phyloP scores from a whole-genome alignment of 2,329 filamentous ascomycete genomes.

The Cryphonectria parasitica region DNA sequence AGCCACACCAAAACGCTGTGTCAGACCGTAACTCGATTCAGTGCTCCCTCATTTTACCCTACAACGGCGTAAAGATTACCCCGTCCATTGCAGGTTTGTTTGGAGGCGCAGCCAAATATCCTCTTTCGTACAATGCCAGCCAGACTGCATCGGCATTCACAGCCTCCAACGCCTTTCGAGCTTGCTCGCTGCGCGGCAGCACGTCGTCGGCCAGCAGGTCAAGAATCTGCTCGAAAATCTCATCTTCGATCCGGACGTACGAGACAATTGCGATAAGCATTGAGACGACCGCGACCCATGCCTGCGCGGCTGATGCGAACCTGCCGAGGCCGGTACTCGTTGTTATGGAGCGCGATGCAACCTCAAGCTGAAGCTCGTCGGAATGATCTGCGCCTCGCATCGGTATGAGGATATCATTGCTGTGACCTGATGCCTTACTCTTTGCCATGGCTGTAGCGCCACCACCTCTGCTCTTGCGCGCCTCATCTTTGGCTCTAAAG shows the following conservation, averaged over 20 bases:
- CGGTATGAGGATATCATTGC: conserved; percentile 39
- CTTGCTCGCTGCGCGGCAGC: conserved; percentile 49
- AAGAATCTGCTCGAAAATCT: conserved; percentile 72
- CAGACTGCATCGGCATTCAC: conserved; percentile 79
- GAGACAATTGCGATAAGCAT: conserved; percentile 65
- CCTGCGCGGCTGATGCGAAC: conserved; percentile 64
- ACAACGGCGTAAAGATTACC: conserved; percentile 41
- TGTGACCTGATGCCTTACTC: background rate
- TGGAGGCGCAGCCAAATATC: conserved; percentile 41
- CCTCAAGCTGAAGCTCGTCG: conserved; percentile 14
- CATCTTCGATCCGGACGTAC: conserved; percentile 67
- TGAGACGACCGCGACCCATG: conserved; percentile 65
- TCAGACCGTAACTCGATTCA: background rate
- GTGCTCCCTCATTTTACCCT: background rate
- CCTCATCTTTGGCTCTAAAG: conserved; percentile 47
- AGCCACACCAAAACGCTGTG: background rate
- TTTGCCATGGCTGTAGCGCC: background rate
- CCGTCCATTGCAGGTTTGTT: conserved; percentile 49
- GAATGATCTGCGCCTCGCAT: conserved; percentile 34
- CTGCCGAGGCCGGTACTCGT: conserved; percentile 48
- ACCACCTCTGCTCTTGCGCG: conserved; percentile 33
- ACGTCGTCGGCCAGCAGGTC: conserved; percentile 60
- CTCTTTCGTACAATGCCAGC: conserved; percentile 61
- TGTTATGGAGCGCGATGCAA: conserved; percentile 22
- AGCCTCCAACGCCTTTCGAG: conserved; percentile 61